Conservation (phyloP, 371 early-diverging fungal species). For the Mucor circinelloides region DNA sequence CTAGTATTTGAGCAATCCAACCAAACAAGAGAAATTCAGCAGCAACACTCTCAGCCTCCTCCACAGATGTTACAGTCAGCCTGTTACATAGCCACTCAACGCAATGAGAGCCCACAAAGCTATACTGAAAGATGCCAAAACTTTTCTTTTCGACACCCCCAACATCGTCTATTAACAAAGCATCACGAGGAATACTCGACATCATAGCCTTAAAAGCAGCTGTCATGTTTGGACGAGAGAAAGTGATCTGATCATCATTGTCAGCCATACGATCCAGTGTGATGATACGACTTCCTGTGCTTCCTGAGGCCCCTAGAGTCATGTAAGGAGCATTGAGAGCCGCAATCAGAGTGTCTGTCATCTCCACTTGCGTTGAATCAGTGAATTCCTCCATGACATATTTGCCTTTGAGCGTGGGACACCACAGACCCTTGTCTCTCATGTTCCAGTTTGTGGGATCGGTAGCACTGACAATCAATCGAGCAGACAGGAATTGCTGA, state of each 20-base stretch:
- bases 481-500: conserved; percentile 60
- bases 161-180: conserved; percentile 42
- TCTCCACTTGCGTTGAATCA: conserved; percentile 40
- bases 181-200: conserved; percentile 42
- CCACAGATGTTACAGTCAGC: conserved; percentile 57
- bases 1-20: conserved; percentile 58
- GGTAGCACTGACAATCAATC: conserved; percentile 51
- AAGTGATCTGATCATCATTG: conserved; percentile 41
- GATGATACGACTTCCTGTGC: conserved; percentile 20
- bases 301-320: background rate
- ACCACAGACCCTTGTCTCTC: conserved; percentile 54
- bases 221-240: conserved; percentile 56
- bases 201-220: conserved; percentile 62
- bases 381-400: conserved; percentile 56
- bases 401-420: conserved; percentile 60
- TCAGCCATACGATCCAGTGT: conserved; percentile 38
- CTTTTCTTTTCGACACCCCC: conserved; percentile 39
- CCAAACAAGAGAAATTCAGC: conserved; percentile 59
- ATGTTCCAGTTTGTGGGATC: conserved; percentile 54
- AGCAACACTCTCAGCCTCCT: conserved; percentile 63
- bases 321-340: conserved; percentile 21
- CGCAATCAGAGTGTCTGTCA: conserved; percentile 14
- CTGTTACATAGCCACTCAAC: conserved; percentile 66
- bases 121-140: conserved; percentile 22
- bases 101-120: conserved; percentile 39